phyloP scores from a whole-genome alignment of 1,139 yeast species.

The Protomyces gravidus region DNA sequence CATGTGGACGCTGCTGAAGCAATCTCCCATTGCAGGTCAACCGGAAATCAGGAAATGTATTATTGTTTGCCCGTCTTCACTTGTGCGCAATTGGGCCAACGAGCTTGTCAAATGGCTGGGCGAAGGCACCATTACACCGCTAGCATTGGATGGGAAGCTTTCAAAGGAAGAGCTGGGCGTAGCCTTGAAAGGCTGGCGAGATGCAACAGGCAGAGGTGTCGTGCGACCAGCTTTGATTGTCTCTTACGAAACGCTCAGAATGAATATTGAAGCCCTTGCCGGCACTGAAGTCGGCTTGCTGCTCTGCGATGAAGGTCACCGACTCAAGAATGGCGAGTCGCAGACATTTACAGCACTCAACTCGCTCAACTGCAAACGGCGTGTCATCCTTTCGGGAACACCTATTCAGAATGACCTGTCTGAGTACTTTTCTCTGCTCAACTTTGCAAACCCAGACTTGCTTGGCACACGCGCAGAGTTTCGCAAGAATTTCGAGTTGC shows the following conservation, averaged over 20 bases:
- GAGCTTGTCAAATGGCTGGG: constrained; percentile 96
- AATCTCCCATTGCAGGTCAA: constrained; percentile 77
- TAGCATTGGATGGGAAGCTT: constrained; percentile 87
- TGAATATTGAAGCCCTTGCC: constrained; percentile 73
- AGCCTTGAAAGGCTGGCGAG: constrained; percentile 79
- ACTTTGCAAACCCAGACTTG: constrained; percentile 92
- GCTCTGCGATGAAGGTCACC: constrained; percentile 94
- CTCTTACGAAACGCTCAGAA: constrained; percentile 88
- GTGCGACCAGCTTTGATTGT: constrained; percentile 92
- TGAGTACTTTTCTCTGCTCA: constrained; percentile 85
- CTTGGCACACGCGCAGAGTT: constrained; percentile 81
- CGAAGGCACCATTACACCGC: constrained; percentile 76
- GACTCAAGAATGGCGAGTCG: constrained; percentile 91
- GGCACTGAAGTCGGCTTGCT: constrained; percentile 81
- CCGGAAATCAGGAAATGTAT: constrained; percentile 83
- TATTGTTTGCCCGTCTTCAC: constrained; percentile 91
- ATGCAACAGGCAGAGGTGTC: constrained; percentile 72
- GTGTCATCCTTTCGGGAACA: constrained; percentile 93
- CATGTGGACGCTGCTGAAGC: constrained; percentile 88
- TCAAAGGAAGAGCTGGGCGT: constrained; percentile 63
- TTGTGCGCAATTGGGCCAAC: constrained; percentile 96
- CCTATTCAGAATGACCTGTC: constrained; percentile 96
- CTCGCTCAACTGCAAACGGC: constrained; percentile 72
- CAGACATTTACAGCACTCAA: constrained; percentile 84
- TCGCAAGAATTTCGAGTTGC: constrained; percentile 74